These are phyloP conservation scores for Crithidia sp. DNA, from an alignment of 208 protist species.

Conservation along the genomic window DNA sequence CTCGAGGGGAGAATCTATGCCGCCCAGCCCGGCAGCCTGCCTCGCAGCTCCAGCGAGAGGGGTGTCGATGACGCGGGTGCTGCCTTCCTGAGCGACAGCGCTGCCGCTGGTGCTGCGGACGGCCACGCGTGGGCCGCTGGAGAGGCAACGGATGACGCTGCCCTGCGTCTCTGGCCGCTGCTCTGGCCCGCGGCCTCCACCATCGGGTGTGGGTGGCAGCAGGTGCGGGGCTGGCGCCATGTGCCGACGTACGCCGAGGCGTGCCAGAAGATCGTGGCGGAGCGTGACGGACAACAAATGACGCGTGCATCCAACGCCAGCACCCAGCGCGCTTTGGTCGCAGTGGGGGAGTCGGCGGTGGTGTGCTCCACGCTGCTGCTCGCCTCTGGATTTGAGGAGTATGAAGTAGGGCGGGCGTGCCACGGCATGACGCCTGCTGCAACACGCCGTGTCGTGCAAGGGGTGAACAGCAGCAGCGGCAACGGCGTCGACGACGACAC, in stretches of 20 bases:
- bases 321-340: neutral
- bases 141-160: slow-evolving; percentile 29
- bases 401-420: slow-evolving; percentile 46
- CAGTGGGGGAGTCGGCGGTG: slow-evolving; percentile 2
- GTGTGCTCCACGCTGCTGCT: slow-evolving; percentile 73
- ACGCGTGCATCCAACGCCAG: neutral
- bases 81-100: neutral
- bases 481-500: neutral
- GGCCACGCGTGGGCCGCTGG: slow-evolving; percentile 25
- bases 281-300: neutral
- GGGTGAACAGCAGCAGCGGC: slow-evolving; percentile 12
- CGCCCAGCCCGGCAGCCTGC: slow-evolving; percentile 1
- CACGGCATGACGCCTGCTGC: slow-evolving; percentile 55
- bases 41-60: neutral
- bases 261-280: slow-evolving; percentile 1
- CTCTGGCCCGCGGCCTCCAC: slow-evolving; percentile 69
- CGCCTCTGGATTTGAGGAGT: slow-evolving; percentile 79
- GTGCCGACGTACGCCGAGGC: slow-evolving; percentile 32
- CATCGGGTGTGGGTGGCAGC: slow-evolving; percentile 75
- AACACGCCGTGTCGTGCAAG: slow-evolving; percentile 61
- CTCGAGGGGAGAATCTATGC: slow-evolving; percentile 27
- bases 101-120: neutral
- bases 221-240: slow-evolving; percentile 32
- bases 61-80: neutral
- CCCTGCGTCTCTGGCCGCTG: slow-evolving; percentile 61